These are phyloP conservation scores for Geotrichum siamense DNA, from an alignment of 1,139 yeast species.

Conservation along the genomic window DNA sequence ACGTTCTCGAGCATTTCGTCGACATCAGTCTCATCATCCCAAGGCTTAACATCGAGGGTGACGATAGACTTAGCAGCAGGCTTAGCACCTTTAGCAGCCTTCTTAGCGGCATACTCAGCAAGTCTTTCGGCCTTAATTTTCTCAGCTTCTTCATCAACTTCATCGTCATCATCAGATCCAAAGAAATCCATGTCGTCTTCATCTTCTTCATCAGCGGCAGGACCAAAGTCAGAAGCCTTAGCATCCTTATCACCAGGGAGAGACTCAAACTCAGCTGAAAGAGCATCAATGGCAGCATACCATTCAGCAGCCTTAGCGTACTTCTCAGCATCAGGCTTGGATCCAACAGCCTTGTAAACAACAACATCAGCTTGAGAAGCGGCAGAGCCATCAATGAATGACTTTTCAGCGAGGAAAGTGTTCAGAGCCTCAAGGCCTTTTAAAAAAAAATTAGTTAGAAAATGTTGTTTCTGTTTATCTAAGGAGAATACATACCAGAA, in stretches of 20 bases:
- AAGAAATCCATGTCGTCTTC: constrained; percentile 89
- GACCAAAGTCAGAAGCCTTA: constrained; percentile 33
- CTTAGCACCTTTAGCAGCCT: constrained; percentile 95
- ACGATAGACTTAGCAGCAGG: constrained; percentile 98
- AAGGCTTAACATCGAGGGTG: constrained; percentile 96
- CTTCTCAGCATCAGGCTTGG: constrained; percentile 44
- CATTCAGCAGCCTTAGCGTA: constrained; percentile 96
- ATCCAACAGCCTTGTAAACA: constrained; percentile 87
- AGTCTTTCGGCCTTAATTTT: constrained; percentile 93
- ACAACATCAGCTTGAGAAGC: constrained; percentile 93
- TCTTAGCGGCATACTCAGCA: constrained; percentile 95
- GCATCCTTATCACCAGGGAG: constrained; percentile 37
- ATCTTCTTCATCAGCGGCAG: constrained; percentile 75
- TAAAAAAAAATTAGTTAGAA: neutral
- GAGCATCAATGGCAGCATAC: constrained; percentile 96
- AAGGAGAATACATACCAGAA: constrained; percentile 31
- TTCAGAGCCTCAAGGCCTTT: constrained; percentile 75
- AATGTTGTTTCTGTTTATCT: too few relatives aligned
- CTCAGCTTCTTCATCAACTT: constrained; percentile 95
- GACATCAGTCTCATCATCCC: constrained; percentile 98
- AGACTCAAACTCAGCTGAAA: constrained; percentile 68
- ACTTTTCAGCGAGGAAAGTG: constrained; percentile 83
- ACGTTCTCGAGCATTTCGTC: constrained; percentile 81
- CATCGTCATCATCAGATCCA: constrained; percentile 87
- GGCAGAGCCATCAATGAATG: constrained; percentile 90